Conservation (phyloP, 257 asterid genomes). For the Prunella vulgaris region DNA sequence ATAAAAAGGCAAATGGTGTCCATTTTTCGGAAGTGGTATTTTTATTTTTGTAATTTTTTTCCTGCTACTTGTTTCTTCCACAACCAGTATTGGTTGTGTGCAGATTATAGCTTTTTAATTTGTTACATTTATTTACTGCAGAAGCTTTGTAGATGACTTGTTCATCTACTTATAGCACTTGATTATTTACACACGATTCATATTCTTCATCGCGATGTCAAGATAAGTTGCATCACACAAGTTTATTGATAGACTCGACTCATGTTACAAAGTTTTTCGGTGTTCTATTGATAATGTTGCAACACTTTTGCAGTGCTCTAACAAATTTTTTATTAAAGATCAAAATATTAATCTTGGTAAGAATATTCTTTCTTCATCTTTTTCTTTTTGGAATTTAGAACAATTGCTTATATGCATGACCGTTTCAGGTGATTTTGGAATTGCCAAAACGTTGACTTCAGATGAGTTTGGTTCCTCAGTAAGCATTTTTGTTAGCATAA, state of each 20-base stretch:
- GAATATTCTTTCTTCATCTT: constrained; percentile 12
- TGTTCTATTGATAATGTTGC: constrained; percentile 4
- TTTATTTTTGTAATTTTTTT: not conserved
- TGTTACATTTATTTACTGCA: constrained; percentile 27
- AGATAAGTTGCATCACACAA: constrained; percentile 41
- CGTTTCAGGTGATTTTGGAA: constrained; percentile 88
- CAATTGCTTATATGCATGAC: constrained; percentile 22
- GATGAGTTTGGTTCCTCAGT: constrained; percentile 95
- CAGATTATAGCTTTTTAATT: constrained; percentile 19
- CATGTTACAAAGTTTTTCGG: not conserved
- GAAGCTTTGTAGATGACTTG: constrained; percentile 90
- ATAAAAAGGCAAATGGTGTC: constrained; percentile 66
- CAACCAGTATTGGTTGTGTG: not conserved
- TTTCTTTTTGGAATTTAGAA: constrained; percentile 6
- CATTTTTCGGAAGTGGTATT: constrained; percentile 81
- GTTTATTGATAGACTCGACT: constrained; percentile 1
- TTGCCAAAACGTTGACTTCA: constrained; percentile 79
- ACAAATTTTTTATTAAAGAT: constrained; percentile 80
- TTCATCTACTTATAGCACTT: constrained; percentile 87
- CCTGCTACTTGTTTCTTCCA: not conserved
- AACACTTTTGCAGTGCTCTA: constrained; percentile 72
- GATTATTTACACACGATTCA: constrained; percentile 80
- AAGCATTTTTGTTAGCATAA: constrained; percentile 26
- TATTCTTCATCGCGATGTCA: constrained; percentile 94
- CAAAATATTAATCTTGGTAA: constrained; percentile 87